Conservation (phyloP, 768 basidiomycete genomes). For the Lentinula aciculospora region DNA sequence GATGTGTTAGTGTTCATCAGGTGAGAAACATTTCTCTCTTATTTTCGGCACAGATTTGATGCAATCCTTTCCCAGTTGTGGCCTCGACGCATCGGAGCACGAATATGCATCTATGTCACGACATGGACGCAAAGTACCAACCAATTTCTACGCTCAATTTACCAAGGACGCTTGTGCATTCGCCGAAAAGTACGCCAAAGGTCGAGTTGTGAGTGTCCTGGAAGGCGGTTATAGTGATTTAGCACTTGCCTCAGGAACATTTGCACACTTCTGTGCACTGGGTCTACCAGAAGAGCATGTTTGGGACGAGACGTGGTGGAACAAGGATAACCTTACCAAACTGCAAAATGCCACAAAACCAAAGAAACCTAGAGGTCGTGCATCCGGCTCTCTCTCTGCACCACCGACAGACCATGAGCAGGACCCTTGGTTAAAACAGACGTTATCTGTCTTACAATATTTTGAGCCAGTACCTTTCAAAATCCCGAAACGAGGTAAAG, state of each 20-base stretch:
- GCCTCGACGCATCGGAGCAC: conserved; percentile 93
- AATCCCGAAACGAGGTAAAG: conserved; percentile 15
- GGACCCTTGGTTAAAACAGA: conserved; percentile 57
- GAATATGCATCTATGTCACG: conserved; percentile 89
- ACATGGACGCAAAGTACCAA: conserved; percentile 85
- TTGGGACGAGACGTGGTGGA: conserved; percentile 55
- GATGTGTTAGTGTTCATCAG: conserved; percentile 86
- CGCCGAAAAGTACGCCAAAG: conserved; percentile 57
- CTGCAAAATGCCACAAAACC: conserved; percentile 67
- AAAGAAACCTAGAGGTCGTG: conserved; percentile 53
- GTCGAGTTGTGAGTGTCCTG: conserved; percentile 79
- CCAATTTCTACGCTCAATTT: conserved; percentile 81
- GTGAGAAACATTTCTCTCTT: conserved; percentile 28
- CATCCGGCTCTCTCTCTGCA: conserved; percentile 26
- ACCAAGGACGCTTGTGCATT: conserved; percentile 64
- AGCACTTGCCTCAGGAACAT: conserved; percentile 75
- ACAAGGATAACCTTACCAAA: conserved; percentile 48
- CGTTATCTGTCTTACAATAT: conserved; percentile 41
- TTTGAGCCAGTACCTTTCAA: conserved; percentile 28
- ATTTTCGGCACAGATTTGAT: conserved; percentile 2
- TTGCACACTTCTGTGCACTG: conserved; percentile 78
- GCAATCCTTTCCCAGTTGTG: conserved; percentile 57
- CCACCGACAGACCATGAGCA: conserved; percentile 17
- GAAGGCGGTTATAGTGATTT: conserved; percentile 96
- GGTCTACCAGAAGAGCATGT: conserved; percentile 19